These are phyloP conservation scores for Phytopythium chamaehyphon DNA, from an alignment of 352 stramenopile genomes.

Conservation along the genomic window DNA sequence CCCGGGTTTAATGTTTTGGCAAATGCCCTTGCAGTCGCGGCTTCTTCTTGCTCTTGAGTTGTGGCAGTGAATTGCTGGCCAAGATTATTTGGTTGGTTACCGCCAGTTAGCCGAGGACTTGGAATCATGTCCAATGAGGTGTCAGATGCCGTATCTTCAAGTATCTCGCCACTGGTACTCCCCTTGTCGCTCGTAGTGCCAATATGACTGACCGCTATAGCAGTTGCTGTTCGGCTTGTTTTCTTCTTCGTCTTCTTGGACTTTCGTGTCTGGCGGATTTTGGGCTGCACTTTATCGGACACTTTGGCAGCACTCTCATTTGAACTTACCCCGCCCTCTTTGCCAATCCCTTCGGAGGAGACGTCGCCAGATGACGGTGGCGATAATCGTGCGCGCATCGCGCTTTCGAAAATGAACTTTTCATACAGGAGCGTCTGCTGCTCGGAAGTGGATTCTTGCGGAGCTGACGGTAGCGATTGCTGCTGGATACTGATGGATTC, in stretches of 20 bases:
- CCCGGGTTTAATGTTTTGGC: conserved; percentile 1
- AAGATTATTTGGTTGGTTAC: too few species aligned
- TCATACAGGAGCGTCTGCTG: conserved; percentile 67
- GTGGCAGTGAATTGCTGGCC: not conserved
- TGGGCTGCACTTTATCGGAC: not conserved
- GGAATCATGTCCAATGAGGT: too few species aligned
- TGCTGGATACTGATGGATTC: conserved; percentile 59
- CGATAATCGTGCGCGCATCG: conserved; percentile 30
- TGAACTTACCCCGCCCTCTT: not conserved
- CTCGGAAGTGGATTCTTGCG: conserved; percentile 16
- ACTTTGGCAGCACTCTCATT: not conserved
- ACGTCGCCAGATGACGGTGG: not conserved
- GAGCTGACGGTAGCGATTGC: conserved; percentile 12
- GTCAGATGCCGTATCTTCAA: too few species aligned
- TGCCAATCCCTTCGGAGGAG: conserved; percentile 11
- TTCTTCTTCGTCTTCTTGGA: conserved; percentile 1
- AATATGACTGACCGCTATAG: too few species aligned
- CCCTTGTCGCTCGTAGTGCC: not conserved
- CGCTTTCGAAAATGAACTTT: conserved; percentile 87
- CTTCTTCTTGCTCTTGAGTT: not conserved
- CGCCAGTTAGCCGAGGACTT: too few species aligned
- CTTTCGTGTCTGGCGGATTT: conserved; percentile 5
- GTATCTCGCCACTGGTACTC: too few species aligned
- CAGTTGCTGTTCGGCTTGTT: not conserved
- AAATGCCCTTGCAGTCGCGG: not conserved